Percentiles rank a stretch among this genome's conserved stretches.
These are phyloP conservation scores for Plantago major DNA, from an alignment of 257 asterid genomes.

Conservation along the genomic window DNA sequence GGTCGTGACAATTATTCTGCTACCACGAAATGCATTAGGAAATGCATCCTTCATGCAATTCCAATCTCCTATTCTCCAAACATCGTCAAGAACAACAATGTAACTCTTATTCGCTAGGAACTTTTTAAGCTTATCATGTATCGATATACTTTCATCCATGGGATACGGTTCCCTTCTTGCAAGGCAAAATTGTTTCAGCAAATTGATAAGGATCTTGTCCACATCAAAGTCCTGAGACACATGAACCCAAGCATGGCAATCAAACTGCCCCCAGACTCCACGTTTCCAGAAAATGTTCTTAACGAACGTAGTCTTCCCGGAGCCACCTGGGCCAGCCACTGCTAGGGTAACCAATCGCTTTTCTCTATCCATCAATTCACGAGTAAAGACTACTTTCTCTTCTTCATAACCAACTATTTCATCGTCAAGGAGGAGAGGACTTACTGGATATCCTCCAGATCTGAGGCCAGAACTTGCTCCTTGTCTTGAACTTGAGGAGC, in stretches of 20 bases:
- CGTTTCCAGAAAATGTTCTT: slow-evolving; percentile 20
- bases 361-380: slow-evolving; percentile 15
- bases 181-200: slow-evolving; percentile 17
- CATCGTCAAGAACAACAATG: slow-evolving; percentile 43
- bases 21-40: slow-evolving; percentile 31
- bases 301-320: slow-evolving; percentile 29
- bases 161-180: slow-evolving; percentile 18
- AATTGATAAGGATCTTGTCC: neutral
- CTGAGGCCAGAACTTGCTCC: neutral
- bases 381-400: neutral
- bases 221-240: slow-evolving; percentile 16
- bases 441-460: slow-evolving; percentile 3
- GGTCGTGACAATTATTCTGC: slow-evolving; percentile 47
- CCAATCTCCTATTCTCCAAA: slow-evolving; percentile 34
- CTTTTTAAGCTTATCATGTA: neutral
- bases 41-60: slow-evolving; percentile 29
- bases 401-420: slow-evolving; percentile 33
- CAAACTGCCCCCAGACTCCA: slow-evolving; percentile 19
- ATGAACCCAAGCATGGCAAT: slow-evolving; percentile 32
- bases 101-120: slow-evolving; percentile 27
- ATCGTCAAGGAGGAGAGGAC: slow-evolving; percentile 26
- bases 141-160: neutral
- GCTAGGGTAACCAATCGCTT: slow-evolving; percentile 17
- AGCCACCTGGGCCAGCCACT: slow-evolving; percentile 31
- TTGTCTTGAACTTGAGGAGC: neutral